Evolutionary conservation across 2,329 filamentous ascomycete species (phyloP).

Genomic region (Trichoderma koningiopsis): DNA sequence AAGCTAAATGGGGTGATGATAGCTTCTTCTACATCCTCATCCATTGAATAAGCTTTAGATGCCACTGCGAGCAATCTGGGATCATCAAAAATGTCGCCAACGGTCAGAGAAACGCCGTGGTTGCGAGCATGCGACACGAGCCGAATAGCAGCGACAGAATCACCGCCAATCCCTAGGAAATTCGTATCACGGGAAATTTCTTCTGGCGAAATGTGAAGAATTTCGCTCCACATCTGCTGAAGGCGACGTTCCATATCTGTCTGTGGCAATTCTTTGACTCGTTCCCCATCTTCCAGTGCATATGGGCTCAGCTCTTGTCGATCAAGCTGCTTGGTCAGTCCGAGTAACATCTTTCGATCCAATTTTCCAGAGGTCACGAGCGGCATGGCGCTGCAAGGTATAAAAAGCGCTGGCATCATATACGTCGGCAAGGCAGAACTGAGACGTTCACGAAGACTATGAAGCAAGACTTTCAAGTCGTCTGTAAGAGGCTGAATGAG

Average conservation of each 20-base stretch:
- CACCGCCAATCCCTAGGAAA: slow-evolving; percentile 32
- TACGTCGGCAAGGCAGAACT: slow-evolving; percentile 1
- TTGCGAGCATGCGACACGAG: slow-evolving; percentile 13
- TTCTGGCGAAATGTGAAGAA: slow-evolving; percentile 22
- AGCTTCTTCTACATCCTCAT: neutral
- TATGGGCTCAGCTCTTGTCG: slow-evolving; percentile 26
- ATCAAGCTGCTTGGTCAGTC: neutral
- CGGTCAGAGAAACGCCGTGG: neutral
- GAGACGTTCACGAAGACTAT: neutral
- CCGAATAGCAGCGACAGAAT: slow-evolving; percentile 32
- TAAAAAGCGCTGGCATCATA: slow-evolving; percentile 14
- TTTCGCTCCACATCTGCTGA: slow-evolving; percentile 28
- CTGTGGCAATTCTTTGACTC: slow-evolving; percentile 15
- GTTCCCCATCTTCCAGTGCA: slow-evolving; percentile 32
- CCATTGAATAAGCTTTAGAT: neutral
- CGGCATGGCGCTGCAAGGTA: slow-evolving; percentile 15
- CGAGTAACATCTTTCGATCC: slow-evolving; percentile 24
- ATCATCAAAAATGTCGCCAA: slow-evolving; percentile 20
- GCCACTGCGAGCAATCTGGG: neutral
- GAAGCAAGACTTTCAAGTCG: neutral
- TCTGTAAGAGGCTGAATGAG: neutral
- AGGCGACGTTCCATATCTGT: slow-evolving; percentile 30
- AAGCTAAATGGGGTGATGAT: neutral
- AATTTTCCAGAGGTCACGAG: slow-evolving; percentile 17
- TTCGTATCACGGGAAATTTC: slow-evolving; percentile 27